Evolutionary conservation across 2,329 filamentous ascomycete genomes (phyloP).

Genomic region (Colletotrichum falcatum): DNA sequence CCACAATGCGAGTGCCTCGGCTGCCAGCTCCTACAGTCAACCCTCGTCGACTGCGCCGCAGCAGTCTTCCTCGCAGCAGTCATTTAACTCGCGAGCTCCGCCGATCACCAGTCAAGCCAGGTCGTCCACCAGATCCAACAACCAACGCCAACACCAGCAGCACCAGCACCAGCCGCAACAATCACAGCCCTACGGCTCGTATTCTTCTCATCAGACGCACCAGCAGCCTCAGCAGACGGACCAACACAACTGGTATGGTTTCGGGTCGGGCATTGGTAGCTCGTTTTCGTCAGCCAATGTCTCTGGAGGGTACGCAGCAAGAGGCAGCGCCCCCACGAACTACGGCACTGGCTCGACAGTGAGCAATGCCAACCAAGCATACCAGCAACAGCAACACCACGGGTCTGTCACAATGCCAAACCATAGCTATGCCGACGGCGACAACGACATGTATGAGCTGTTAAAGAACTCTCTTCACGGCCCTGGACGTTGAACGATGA

Average conservation of each 20-base stretch:
- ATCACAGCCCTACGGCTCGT: constrained; percentile 13
- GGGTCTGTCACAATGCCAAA: constrained; percentile 17
- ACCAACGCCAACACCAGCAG: constrained; percentile 29
- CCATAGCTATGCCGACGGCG: constrained; percentile 18
- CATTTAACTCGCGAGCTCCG: constrained; percentile 43
- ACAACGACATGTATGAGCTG: constrained; percentile 35
- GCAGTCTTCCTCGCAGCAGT: constrained; percentile 45
- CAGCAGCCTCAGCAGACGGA: constrained; percentile 28
- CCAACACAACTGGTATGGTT: constrained; percentile 37
- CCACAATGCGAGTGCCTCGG: background rate
- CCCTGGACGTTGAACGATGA: constrained; percentile 10
- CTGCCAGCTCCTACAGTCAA: constrained; percentile 18
- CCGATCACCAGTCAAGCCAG: constrained; percentile 1
- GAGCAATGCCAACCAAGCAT: constrained; percentile 15
- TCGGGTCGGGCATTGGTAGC: constrained; percentile 10
- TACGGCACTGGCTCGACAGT: constrained; percentile 15
- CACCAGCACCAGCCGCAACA: constrained; percentile 6
- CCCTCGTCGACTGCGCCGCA: constrained; percentile 44
- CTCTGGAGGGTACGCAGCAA: constrained; percentile 23
- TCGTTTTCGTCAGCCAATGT: constrained; percentile 22
- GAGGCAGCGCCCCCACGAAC: constrained; percentile 7
- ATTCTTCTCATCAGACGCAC: constrained; percentile 26
- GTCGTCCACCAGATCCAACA: constrained; percentile 8
- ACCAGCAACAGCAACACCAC: constrained; percentile 38
- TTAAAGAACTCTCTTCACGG: constrained; percentile 32